These are phyloP conservation scores for Brettanomyces sp. DNA, from an alignment of 805 yeast genomes.

Conservation along the genomic window DNA sequence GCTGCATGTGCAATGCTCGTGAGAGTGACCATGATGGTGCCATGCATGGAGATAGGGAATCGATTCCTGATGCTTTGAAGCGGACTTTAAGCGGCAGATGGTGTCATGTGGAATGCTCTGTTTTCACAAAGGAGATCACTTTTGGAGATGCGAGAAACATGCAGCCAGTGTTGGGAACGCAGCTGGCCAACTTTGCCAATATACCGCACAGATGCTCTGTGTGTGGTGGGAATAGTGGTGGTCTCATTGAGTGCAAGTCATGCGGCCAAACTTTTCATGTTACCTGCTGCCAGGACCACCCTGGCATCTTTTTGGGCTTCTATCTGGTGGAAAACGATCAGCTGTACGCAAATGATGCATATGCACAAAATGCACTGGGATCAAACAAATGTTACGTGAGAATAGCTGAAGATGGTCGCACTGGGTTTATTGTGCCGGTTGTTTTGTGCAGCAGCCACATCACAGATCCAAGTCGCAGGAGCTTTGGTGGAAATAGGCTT, in stretches of 20 bases:
- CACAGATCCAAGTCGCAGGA: not conserved
- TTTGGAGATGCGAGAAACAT: constrained; percentile 33
- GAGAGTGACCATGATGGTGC: constrained; percentile 40
- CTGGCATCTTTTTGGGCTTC: constrained; percentile 46
- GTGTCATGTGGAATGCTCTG: constrained; percentile 71
- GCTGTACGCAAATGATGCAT: too few species aligned
- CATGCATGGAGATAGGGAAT: constrained; percentile 29
- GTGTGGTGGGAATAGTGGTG: constrained; percentile 41
- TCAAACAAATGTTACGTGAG: not conserved
- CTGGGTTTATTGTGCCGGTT: constrained; percentile 36
- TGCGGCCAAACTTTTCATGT: constrained; percentile 38
- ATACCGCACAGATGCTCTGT: constrained; percentile 30
- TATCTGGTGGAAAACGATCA: constrained; percentile 20
- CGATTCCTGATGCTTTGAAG: constrained; percentile 57
- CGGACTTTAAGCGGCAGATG: constrained; percentile 61
- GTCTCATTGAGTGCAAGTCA: constrained; percentile 35
- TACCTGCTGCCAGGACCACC: constrained; percentile 48
- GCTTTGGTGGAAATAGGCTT: not conserved
- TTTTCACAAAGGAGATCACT: constrained; percentile 38
- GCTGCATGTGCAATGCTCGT: constrained; percentile 55
- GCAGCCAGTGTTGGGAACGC: constrained; percentile 40
- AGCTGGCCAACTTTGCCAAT: constrained; percentile 22
- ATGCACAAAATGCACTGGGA: constrained; percentile 8
- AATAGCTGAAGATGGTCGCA: constrained; percentile 7
- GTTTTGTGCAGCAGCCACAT: constrained; percentile 35